Evolutionary conservation across 2,329 filamentous ascomycete species (phyloP).

Genomic region (Monascus ruber): DNA sequence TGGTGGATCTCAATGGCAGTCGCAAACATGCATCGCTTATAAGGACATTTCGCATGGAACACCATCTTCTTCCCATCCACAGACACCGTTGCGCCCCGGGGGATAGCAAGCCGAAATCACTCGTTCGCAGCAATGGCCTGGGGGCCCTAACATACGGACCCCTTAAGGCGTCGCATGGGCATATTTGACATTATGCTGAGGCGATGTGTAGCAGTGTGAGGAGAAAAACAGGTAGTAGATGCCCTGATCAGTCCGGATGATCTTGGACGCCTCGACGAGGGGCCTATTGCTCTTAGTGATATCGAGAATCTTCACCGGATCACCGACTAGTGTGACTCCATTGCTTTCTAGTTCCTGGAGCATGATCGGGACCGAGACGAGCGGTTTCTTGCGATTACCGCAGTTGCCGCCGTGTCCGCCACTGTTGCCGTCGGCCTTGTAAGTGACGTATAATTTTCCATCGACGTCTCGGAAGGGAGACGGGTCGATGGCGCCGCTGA

Average conservation of each 20-base stretch:
- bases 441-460: constrained; percentile 46
- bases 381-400: constrained; percentile 27
- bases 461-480: constrained; percentile 46
- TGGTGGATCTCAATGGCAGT: constrained; percentile 13
- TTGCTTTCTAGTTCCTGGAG: constrained; percentile 28
- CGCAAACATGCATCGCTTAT: constrained; percentile 15
- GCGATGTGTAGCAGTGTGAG: constrained; percentile 45
- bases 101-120: constrained; percentile 13
- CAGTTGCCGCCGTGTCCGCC: constrained; percentile 35
- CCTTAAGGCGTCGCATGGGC: constrained; percentile 34
- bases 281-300: constrained; percentile 50
- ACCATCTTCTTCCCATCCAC: constrained; percentile 16
- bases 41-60: constrained; percentile 18
- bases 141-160: constrained; percentile 24
- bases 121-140: constrained; percentile 21
- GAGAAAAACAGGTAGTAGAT: constrained; percentile 52
- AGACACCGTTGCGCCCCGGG: constrained; percentile 17
- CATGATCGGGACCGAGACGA: constrained; percentile 23
- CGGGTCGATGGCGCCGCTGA: constrained; percentile 52
- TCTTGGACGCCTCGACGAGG: constrained; percentile 48
- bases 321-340: constrained; percentile 41
- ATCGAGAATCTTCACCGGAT: constrained; percentile 45
- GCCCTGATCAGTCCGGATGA: constrained; percentile 26
- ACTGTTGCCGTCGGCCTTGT: constrained; percentile 54
- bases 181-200: constrained; percentile 48